These are phyloP conservation scores for Phlebiopsis flavidoalba DNA, from an alignment of 768 basidiomycete genomes.

Conservation along the genomic window DNA sequence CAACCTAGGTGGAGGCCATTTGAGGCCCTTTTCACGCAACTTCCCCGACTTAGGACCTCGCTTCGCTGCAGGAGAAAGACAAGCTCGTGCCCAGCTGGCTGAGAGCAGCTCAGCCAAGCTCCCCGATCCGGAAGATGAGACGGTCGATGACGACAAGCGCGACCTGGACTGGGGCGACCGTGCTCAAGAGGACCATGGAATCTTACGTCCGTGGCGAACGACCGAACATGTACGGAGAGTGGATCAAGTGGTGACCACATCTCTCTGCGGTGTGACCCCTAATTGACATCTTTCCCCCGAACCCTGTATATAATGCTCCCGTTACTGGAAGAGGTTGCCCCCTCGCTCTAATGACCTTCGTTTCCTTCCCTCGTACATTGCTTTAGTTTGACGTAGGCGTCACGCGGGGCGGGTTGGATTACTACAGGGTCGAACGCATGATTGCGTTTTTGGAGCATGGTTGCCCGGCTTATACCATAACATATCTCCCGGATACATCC, in stretches of 20 bases:
- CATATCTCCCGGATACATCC: neutral
- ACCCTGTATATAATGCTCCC: slow-evolving; percentile 6
- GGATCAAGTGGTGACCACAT: slow-evolving; percentile 38
- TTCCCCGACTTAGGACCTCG: slow-evolving; percentile 89
- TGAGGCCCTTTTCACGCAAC: slow-evolving; percentile 85
- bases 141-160: slow-evolving; percentile 59
- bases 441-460: neutral
- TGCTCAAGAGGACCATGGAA: slow-evolving; percentile 94
- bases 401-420: neutral
- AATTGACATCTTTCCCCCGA: neutral
- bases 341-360: neutral
- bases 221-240: slow-evolving; percentile 96
- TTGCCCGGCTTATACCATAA: neutral
- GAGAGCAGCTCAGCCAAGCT: slow-evolving; percentile 25
- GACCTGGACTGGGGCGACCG: slow-evolving; percentile 92
- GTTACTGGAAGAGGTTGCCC: slow-evolving; percentile 2
- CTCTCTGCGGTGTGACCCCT: neutral
- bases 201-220: slow-evolving; percentile 84
- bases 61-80: slow-evolving; percentile 72
- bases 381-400: neutral
- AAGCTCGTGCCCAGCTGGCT: slow-evolving; percentile 44
- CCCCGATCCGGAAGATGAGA: slow-evolving; percentile 37
- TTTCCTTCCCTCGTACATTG: neutral
- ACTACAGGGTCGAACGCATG: neutral
- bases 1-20: slow-evolving; percentile 88